These are phyloP conservation scores for Alternaria conjuncta DNA, from an alignment of 2,329 filamentous ascomycete species.

Conservation along the genomic window DNA sequence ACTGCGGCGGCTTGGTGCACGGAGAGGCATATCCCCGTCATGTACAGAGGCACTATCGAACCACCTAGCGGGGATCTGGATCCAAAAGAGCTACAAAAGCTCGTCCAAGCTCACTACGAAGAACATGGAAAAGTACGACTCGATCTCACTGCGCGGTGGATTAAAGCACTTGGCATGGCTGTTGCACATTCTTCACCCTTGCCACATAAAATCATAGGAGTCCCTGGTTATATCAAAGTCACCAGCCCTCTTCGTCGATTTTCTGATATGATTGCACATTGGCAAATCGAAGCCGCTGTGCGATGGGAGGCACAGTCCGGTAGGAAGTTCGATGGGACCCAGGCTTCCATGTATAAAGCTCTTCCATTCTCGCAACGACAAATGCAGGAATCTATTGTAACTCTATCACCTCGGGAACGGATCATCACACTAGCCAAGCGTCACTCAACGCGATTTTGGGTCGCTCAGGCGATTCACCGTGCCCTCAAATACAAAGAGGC, in stretches of 20 bases:
- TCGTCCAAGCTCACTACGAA: slow-evolving; percentile 48
- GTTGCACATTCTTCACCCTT: slow-evolving; percentile 56
- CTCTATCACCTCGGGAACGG: slow-evolving; percentile 52
- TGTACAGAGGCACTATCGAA: slow-evolving; percentile 54
- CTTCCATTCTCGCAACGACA: slow-evolving; percentile 59
- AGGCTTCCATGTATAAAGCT: slow-evolving; percentile 44
- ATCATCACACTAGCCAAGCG: slow-evolving; percentile 51
- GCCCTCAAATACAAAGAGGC: slow-evolving; percentile 63
- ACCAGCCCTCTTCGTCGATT: slow-evolving; percentile 68
- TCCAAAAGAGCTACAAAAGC: slow-evolving; percentile 32
- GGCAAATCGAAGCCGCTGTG: slow-evolving; percentile 69
- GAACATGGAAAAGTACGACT: slow-evolving; percentile 46
- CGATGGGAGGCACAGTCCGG: slow-evolving; percentile 60
- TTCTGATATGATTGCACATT: slow-evolving; percentile 66
- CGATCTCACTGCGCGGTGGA: slow-evolving; percentile 51
- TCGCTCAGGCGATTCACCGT: slow-evolving; percentile 61
- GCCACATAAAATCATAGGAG: slow-evolving; percentile 59
- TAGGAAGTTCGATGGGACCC: slow-evolving; percentile 46
- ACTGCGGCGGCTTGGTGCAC: slow-evolving; percentile 60
- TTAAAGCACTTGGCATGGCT: slow-evolving; percentile 50
- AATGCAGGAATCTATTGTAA: slow-evolving; percentile 58
- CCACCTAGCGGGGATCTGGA: slow-evolving; percentile 18
- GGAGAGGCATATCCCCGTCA: slow-evolving; percentile 59
- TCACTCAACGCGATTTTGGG: slow-evolving; percentile 57
- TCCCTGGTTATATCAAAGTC: slow-evolving; percentile 62